Evolutionary conservation across 768 basidiomycete species (phyloP), one percentile per base, ranked within the genome.

Genomic region (Rubroboletus pulcherrimus): DNA sequence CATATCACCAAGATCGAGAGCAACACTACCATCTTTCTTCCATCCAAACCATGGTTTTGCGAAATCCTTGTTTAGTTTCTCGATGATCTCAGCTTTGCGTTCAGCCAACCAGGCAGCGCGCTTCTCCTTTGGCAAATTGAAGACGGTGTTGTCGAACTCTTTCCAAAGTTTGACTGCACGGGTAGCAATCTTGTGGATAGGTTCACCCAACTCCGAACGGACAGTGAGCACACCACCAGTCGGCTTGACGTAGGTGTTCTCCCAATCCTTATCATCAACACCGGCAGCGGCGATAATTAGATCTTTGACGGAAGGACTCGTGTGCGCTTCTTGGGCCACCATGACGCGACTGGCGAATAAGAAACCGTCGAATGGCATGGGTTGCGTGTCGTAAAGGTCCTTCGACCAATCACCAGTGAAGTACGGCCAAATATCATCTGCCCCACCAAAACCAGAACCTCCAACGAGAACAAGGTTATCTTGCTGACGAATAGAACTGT

Each of bases 341-440:
- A 99, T 98, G 70, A 98, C 93, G 52, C 97, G 89, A 66, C 89
- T 91, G 7, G 91, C 97, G 64, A 95, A 97, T 43, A 99, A 79
- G 78, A 96, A 94, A 47, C 96, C 97, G 62, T 98, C 96, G 76
- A 94, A 97, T 2, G 97, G 97, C 97, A 98, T 99, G 12, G 90
- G 88, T 72, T 98, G 93, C 46, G 87, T 78, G 54, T 84, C 86
- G 66, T 87, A 98, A 63, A 78, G 77, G 56, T 84, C 77, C 52
- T 85, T 81, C 3, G 93, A 90, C 97, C 97, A 98, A 65, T 97
- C 92, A 58, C 97, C 97, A 49, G 89, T 90, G 47, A 99, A 81
- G 75, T 98, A 99, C 0, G 95, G 95, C 91, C 92, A 98, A 48
- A 95, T 82, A 70, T 98, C 97, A 34, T 92, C 90, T 2, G 91